phyloP scores from a whole-genome alignment of 148 eudicot species.

The Camellia japonica region DNA sequence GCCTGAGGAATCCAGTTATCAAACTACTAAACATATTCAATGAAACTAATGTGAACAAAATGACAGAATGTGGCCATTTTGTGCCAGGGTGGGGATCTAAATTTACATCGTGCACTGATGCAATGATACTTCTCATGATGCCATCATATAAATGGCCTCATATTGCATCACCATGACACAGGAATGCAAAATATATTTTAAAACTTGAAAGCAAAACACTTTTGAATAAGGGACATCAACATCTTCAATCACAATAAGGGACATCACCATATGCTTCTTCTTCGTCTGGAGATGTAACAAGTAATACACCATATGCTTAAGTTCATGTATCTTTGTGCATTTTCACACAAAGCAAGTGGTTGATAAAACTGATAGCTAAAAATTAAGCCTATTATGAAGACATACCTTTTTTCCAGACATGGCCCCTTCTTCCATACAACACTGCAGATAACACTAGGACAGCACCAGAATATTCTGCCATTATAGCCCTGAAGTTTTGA shows the following conservation, averaged over 20 bases:
- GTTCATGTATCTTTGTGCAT: neutral
- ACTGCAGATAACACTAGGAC: constrained; percentile 84
- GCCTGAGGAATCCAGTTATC: neutral
- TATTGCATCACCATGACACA: neutral
- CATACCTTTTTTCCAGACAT: constrained; percentile 85
- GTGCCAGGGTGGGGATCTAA: neutral
- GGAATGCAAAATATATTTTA: neutral
- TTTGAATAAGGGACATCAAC: neutral
- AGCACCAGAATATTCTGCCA: constrained; percentile 94
- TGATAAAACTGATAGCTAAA: neutral
- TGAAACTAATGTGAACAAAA: neutral
- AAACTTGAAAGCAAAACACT: neutral
- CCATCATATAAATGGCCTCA: too few relatives aligned
- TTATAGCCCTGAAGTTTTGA: constrained; percentile 57
- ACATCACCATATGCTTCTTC: too few relatives aligned
- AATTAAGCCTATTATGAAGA: neutral
- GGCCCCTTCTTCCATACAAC: constrained; percentile 70
- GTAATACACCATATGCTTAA: neutral
- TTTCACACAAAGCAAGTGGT: neutral
- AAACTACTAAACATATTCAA: neutral
- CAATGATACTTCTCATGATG: neutral
- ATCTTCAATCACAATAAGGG: neutral
- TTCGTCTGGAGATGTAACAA: neutral
- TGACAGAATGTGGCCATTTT: neutral
- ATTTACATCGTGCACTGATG: neutral